phyloP scores from a whole-genome alignment of 306 rosid species.

The Sesbania bispinosa region DNA sequence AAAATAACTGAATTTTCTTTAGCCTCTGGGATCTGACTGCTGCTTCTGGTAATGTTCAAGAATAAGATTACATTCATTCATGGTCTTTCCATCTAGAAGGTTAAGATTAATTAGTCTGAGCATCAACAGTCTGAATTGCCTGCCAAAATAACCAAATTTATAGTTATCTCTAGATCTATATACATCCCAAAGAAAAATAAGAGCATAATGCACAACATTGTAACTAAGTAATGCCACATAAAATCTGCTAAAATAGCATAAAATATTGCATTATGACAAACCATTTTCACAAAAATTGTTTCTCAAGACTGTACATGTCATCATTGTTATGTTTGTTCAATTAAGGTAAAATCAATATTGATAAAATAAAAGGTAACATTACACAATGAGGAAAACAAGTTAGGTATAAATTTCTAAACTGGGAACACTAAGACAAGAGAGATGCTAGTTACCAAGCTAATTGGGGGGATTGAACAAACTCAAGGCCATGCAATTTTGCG shows the following conservation, averaged over 20 bases:
- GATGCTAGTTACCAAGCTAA: constrained; percentile 51
- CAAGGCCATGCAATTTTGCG: constrained; percentile 51
- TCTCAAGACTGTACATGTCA: background rate
- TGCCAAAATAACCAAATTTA: constrained; percentile 33
- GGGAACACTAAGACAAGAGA: background rate
- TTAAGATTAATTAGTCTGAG: constrained; percentile 67
- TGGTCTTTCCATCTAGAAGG: constrained; percentile 54
- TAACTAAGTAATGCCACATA: background rate
- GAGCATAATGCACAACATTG: background rate
- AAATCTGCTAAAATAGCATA: background rate
- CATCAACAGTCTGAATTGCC: constrained; percentile 73
- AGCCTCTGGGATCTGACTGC: constrained; percentile 40
- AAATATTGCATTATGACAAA: background rate
- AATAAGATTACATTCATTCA: constrained; percentile 47
- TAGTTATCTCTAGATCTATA: constrained; percentile 1
- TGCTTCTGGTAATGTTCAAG: constrained; percentile 44
- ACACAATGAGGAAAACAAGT: background rate
- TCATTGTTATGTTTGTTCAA: background rate
- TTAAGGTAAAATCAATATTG: background rate
- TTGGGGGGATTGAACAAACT: constrained; percentile 40
- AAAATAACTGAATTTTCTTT: constrained; percentile 10
- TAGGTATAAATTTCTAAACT: background rate
- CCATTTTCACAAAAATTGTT: background rate
- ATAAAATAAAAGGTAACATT: background rate
- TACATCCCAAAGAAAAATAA: background rate